A percentile compares a stretch with the other conserved stretches of the same genome.
Evolutionary conservation across 2,329 filamentous ascomycete genomes (phyloP).

Genomic region (Aspergillus sp.): DNA sequence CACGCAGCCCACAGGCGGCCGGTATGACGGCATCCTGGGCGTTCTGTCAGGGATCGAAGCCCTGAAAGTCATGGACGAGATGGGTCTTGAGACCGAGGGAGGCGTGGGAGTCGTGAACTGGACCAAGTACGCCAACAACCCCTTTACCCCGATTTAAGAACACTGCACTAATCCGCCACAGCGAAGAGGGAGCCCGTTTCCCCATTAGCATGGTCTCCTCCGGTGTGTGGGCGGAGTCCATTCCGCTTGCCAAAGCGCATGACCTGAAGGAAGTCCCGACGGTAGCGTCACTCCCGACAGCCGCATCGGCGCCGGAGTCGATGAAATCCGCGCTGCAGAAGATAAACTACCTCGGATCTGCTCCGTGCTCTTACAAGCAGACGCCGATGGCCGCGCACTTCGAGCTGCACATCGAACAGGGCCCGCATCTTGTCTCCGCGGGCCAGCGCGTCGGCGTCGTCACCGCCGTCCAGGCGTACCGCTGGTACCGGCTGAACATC

Average conservation of each 20-base stretch:
- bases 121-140: constrained; percentile 20
- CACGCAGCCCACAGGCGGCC: constrained; percentile 47
- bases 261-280: constrained; percentile 51
- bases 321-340: constrained; percentile 61
- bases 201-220: constrained; percentile 65
- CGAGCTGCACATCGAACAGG: constrained; percentile 79
- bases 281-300: constrained; percentile 32
- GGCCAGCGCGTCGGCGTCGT: constrained; percentile 60
- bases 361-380: constrained; percentile 47
- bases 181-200: constrained; percentile 73
- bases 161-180: constrained; percentile 22
- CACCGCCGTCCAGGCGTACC: constrained; percentile 63
- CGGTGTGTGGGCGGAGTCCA: constrained; percentile 65
- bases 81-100: constrained; percentile 57
- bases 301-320: constrained; percentile 48
- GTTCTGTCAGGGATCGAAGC: constrained; percentile 65
- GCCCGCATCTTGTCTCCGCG: constrained; percentile 59
- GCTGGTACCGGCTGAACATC: constrained; percentile 61
- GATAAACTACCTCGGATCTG: constrained; percentile 59
- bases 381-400: constrained; percentile 68
- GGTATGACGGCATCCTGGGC: constrained; percentile 58
- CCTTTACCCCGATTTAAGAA: background rate
- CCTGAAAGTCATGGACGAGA: constrained; percentile 57
- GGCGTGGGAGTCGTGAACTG: constrained; percentile 63
- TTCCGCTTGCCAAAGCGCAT: constrained; percentile 54